Conservation (phyloP, 1,284 basidiomycete species). For the Ceratobasidium sp. region DNA sequence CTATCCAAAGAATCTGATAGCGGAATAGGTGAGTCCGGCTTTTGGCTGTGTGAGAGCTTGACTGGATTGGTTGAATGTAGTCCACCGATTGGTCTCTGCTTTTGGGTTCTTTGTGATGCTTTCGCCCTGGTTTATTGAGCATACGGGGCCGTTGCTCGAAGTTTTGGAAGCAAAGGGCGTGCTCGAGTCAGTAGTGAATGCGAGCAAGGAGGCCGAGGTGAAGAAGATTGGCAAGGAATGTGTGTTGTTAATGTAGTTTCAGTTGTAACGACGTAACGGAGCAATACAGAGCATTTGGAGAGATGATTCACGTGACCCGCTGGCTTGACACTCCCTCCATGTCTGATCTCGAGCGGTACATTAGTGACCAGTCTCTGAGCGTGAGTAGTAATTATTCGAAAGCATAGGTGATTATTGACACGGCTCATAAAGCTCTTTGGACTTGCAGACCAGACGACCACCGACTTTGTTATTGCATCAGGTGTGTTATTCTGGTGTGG, state of each 20-base stretch:
- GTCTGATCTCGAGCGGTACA: conserved; percentile 71
- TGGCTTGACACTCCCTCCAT: conserved; percentile 7
- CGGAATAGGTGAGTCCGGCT: conserved; percentile 70
- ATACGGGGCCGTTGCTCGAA: conserved; percentile 65
- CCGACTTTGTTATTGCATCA: conserved; percentile 85
- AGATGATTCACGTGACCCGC: background rate
- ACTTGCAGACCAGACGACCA: conserved; percentile 78
- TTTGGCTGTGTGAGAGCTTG: conserved; percentile 12
- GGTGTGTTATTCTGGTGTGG: conserved; percentile 55
- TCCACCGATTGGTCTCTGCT: conserved; percentile 79
- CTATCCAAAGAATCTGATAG: conserved; percentile 69
- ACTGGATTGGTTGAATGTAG: conserved; percentile 50
- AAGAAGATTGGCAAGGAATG: conserved; percentile 25
- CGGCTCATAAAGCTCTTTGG: conserved; percentile 69
- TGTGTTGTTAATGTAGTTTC: background rate
- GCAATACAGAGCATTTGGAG: background rate
- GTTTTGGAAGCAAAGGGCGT: conserved; percentile 67
- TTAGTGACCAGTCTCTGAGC: conserved; percentile 83
- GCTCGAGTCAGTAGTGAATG: conserved; percentile 50
- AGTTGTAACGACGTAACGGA: background rate
- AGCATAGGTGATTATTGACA: background rate
- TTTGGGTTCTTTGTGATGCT: conserved; percentile 75
- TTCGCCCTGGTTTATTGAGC: conserved; percentile 58
- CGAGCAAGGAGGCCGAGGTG: conserved; percentile 4
- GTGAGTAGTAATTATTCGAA: conserved; percentile 55